Percentiles rank a stretch among this genome's conserved stretches.
These are phyloP conservation scores for Amaranthus palmeri DNA, from an alignment of 148 eudicot species.

Conservation along the genomic window DNA sequence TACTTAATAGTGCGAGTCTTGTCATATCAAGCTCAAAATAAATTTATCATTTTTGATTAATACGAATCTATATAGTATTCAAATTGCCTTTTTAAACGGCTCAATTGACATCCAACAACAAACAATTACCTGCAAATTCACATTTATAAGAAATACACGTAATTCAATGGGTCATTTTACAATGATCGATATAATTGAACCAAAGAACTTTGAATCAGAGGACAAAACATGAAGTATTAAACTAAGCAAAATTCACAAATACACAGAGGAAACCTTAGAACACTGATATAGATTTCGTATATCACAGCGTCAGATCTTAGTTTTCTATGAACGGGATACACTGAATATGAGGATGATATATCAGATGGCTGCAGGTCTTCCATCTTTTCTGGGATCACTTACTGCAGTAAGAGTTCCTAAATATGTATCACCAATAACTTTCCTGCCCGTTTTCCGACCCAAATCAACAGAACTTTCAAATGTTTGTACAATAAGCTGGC, in stretches of 20 bases:
- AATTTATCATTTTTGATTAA: too few species aligned
- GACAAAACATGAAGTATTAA: neutral
- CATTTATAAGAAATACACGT: too few species aligned
- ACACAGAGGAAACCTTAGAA: neutral
- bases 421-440: slow-evolving; percentile 13
- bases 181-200: too few species aligned
- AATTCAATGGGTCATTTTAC: too few species aligned
- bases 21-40: too few species aligned
- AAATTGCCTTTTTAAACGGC: too few species aligned
- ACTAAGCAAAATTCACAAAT: neutral
- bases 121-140: too few species aligned
- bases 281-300: too few species aligned
- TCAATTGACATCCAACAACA: too few species aligned
- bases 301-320: too few species aligned
- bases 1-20: too few species aligned
- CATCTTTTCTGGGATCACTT: slow-evolving; percentile 76
- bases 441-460: slow-evolving; percentile 31
- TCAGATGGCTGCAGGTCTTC: slow-evolving; percentile 73
- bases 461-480: slow-evolving; percentile 27
- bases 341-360: neutral
- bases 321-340: neutral
- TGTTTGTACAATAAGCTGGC: slow-evolving; percentile 74
- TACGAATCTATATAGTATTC: too few species aligned
- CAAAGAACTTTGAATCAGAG: neutral
- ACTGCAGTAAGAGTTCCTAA: slow-evolving; percentile 75